Evolutionary conservation across 2,329 filamentous ascomycete species (phyloP).

Genomic region (Colletotrichum lupini): DNA sequence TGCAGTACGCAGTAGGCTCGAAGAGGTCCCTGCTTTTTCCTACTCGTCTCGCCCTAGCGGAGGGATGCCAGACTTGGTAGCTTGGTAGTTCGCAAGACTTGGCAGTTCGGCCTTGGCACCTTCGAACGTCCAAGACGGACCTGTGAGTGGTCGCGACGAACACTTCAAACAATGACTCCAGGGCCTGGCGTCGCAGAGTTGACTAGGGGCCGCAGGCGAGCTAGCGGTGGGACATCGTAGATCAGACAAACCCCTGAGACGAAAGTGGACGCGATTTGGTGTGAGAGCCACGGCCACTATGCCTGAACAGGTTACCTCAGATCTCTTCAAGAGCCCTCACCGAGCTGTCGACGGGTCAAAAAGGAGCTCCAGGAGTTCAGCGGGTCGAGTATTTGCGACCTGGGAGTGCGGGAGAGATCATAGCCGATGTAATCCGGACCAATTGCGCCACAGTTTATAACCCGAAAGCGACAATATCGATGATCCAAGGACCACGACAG

Average conservation of each 20-base stretch:
- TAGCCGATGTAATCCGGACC: slow-evolving; percentile 17
- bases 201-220: slow-evolving; percentile 12
- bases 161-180: slow-evolving; percentile 28
- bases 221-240: slow-evolving; percentile 17
- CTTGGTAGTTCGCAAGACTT: slow-evolving; percentile 11
- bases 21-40: not conserved
- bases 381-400: slow-evolving; percentile 1
- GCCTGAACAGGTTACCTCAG: slow-evolving; percentile 3
- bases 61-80: not conserved
- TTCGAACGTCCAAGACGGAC: slow-evolving; percentile 3
- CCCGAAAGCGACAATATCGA: slow-evolving; percentile 7
- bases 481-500: slow-evolving; percentile 9
- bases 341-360: not conserved
- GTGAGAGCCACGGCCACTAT: slow-evolving; percentile 1
- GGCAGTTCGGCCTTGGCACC: slow-evolving; percentile 21
- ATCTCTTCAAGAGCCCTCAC: not conserved
- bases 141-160: slow-evolving; percentile 15
- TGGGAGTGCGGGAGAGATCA: slow-evolving; percentile 11
- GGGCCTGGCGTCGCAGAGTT: slow-evolving; percentile 25
- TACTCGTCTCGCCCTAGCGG: not conserved
- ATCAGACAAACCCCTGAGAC: slow-evolving; percentile 36
- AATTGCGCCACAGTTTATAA: not conserved
- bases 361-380: not conserved
- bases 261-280: slow-evolving; percentile 18
- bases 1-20: not conserved